Conservation (phyloP, 345 rosid genomes). For the Eutrema japonicum region DNA sequence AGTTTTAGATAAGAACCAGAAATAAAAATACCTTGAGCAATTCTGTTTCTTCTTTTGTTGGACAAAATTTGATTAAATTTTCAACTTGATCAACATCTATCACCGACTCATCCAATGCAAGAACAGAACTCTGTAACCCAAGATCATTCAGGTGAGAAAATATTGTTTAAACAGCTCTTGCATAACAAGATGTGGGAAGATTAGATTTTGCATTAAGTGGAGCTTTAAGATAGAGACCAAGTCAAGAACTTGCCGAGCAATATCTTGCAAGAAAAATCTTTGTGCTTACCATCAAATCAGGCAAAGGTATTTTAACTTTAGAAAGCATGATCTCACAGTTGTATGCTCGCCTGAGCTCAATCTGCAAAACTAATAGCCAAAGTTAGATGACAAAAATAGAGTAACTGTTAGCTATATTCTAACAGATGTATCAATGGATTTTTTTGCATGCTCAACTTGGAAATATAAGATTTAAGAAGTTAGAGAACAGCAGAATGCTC, state of each 20-base stretch:
- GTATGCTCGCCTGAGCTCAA: constrained; percentile 82
- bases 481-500: constrained; percentile 24
- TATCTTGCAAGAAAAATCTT: constrained; percentile 2
- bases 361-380: constrained; percentile 56
- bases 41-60: constrained; percentile 85
- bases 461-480: constrained; percentile 5
- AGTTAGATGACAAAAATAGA: constrained; percentile 40
- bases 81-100: constrained; percentile 85
- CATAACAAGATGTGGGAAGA: constrained; percentile 21
- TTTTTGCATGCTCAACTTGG: constrained; percentile 21
- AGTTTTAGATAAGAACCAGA: constrained; percentile 15
- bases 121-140: constrained; percentile 67
- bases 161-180: constrained; percentile 32
- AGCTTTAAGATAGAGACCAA: constrained; percentile 1
- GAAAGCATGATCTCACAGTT: constrained; percentile 90
- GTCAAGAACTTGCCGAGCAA: constrained; percentile 16
- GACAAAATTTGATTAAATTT: constrained; percentile 80
- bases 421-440: constrained; percentile 14
- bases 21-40: constrained; percentile 58
- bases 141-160: constrained; percentile 31
- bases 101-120: constrained; percentile 74
- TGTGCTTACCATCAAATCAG: constrained; percentile 71
- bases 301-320: constrained; percentile 78
- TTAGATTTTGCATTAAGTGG: not conserved
- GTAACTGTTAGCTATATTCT: constrained; percentile 16